Percentiles rank a stretch among this genome's conserved stretches.
phyloP scores from a whole-genome alignment of 305 asterid species.

The Fraxinus greggii region DNA sequence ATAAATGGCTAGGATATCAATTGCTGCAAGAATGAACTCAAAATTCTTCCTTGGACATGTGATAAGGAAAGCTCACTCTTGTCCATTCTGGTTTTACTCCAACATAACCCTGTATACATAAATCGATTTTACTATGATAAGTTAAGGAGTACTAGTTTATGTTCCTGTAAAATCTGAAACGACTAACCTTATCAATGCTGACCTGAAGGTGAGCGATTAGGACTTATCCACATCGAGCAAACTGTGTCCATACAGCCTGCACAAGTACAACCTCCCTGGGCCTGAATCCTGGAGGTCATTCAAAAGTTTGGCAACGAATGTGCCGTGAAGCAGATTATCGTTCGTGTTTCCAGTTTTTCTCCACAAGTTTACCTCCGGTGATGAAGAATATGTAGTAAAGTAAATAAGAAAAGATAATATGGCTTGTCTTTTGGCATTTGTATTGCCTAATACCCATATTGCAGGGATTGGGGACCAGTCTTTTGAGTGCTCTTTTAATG shows the following conservation, averaged over 20 bases:
- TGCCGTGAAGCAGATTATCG: constrained; percentile 49
- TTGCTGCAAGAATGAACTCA: constrained; percentile 49
- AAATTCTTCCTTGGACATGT: constrained; percentile 61
- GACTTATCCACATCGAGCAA: constrained; percentile 39
- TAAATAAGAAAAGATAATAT: constrained; percentile 48
- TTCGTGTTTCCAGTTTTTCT: constrained; percentile 27
- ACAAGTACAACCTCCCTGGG: constrained; percentile 74
- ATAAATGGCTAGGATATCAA: constrained; percentile 50
- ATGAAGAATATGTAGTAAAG: constrained; percentile 22
- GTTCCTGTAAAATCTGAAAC: too few species aligned
- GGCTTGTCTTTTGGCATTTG: constrained; percentile 37
- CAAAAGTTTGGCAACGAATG: constrained; percentile 58
- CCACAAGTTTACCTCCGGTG: constrained; percentile 27
- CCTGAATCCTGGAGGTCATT: constrained; percentile 64
- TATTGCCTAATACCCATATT: constrained; percentile 46
- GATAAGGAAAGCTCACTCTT: constrained; percentile 66
- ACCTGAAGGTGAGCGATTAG: constrained; percentile 40
- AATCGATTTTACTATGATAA: too few species aligned
- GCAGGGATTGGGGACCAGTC: constrained; percentile 37
- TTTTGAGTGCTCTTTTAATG: constrained; percentile 38
- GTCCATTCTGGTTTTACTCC: constrained; percentile 78
- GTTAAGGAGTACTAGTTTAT: too few species aligned
- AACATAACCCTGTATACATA: constrained; percentile 37
- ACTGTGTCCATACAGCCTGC: constrained; percentile 64
- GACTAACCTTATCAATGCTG: constrained; percentile 41